A percentile compares a stretch with the other conserved stretches of the same genome.
phyloP scores from a whole-genome alignment of 2,329 filamentous ascomycete species.

The Byssoonygena ceratinophila region DNA sequence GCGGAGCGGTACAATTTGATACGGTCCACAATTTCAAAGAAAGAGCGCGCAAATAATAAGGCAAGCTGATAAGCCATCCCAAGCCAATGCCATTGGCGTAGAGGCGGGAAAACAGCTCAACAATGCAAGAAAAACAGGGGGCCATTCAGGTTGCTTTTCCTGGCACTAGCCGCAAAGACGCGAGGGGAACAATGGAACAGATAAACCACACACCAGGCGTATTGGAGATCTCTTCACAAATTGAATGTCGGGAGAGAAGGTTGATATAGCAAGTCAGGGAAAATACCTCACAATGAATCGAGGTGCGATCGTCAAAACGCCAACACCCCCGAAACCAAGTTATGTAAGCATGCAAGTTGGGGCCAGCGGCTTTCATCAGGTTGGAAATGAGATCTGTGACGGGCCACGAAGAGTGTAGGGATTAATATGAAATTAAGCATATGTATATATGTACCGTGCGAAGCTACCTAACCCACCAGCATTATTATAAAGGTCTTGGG shows the following conservation, averaged over 20 bases:
- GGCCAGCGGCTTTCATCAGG: neutral
- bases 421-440: conserved; percentile 2
- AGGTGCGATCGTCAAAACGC: neutral
- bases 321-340: neutral
- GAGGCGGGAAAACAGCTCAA: neutral
- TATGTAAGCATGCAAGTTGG: neutral
- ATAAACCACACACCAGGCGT: neutral
- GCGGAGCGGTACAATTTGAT: conserved; percentile 1
- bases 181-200: neutral
- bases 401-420: too few species aligned
- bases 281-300: neutral
- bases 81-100: neutral
- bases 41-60: neutral
- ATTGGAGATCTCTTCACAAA: neutral
- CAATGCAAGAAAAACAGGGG: neutral
- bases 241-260: neutral
- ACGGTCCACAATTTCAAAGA: conserved; percentile 1
- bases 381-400: too few species aligned
- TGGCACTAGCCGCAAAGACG: neutral
- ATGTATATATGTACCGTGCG: neutral
- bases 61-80: neutral
- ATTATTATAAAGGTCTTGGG: neutral
- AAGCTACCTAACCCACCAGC: too few species aligned
- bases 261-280: neutral
- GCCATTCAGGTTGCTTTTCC: neutral